Percentiles rank a stretch among this genome's conserved stretches.
Evolutionary conservation across 2,329 filamentous ascomycete genomes (phyloP).

Genomic region (Penicillium freii): DNA sequence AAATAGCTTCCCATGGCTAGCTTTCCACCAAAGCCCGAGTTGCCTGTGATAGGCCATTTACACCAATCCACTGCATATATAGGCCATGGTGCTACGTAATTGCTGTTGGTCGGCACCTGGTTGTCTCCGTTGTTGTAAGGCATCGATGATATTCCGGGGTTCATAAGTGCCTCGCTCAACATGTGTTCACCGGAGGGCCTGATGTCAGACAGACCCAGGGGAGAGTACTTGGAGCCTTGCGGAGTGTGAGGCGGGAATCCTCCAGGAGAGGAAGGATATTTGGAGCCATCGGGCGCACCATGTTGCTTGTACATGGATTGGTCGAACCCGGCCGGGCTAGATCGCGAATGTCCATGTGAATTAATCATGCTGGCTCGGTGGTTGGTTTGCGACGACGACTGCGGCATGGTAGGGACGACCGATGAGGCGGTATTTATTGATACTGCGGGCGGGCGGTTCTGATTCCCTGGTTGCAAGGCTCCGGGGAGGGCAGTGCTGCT

Average conservation of each 20-base stretch:
- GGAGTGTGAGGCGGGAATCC: constrained; percentile 55
- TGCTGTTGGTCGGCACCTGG: constrained; percentile 72
- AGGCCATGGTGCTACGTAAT: constrained; percentile 90
- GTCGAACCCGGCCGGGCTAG: constrained; percentile 69
- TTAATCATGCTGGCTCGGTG: constrained; percentile 63
- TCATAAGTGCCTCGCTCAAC: constrained; percentile 68
- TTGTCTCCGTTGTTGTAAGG: constrained; percentile 64
- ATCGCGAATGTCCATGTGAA: constrained; percentile 77
- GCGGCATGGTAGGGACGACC: constrained; percentile 56
- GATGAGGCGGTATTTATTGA: constrained; percentile 58
- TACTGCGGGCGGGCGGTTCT: constrained; percentile 52
- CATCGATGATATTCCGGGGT: constrained; percentile 48
- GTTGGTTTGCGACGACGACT: constrained; percentile 49
- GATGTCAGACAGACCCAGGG: constrained; percentile 88
- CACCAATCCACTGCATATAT: constrained; percentile 99
- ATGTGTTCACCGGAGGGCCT: constrained; percentile 79
- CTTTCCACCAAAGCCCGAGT: constrained; percentile 71
- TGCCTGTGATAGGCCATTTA: constrained; percentile 82
- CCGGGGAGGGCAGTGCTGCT: constrained; percentile 53
- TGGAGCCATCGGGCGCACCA: constrained; percentile 62
- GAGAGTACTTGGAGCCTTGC: constrained; percentile 70
- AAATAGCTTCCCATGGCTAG: constrained; percentile 93
- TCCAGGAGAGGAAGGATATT: constrained; percentile 56
- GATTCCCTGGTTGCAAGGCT: constrained; percentile 57
- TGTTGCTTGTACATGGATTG: constrained; percentile 62